A percentile compares a stretch with the other conserved stretches of the same genome.
These are phyloP conservation scores for Rhodomyrtus tomentosa DNA, from an alignment of 345 rosid genomes.

Conservation along the genomic window DNA sequence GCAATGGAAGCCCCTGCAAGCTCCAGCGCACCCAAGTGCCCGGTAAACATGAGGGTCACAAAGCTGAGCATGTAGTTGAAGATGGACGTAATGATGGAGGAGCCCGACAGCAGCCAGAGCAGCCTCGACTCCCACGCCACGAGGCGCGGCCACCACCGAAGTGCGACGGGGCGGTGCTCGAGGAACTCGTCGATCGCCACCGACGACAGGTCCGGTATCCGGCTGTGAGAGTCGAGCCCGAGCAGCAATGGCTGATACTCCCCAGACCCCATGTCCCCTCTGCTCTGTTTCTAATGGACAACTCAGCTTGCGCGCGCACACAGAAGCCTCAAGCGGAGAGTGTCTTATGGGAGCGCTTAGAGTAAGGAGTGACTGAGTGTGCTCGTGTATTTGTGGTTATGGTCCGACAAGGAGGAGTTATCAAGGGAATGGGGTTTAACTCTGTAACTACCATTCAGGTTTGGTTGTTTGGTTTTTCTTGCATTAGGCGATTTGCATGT, in stretches of 20 bases:
- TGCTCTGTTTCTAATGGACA: neutral
- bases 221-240: slow-evolving; percentile 44
- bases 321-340: neutral
- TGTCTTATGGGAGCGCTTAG: neutral
- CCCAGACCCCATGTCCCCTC: slow-evolving; percentile 11
- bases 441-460: neutral
- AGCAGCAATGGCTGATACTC: slow-evolving; percentile 38
- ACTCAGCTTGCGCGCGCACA: neutral
- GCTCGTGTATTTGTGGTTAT: neutral
- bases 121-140: slow-evolving; percentile 72
- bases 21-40: slow-evolving; percentile 64
- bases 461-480: neutral
- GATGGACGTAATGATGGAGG: slow-evolving; percentile 58
- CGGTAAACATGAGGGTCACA: slow-evolving; percentile 63
- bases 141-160: slow-evolving; percentile 66
- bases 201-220: slow-evolving; percentile 45
- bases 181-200: slow-evolving; percentile 56
- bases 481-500: neutral
- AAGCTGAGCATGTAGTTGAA: slow-evolving; percentile 83
- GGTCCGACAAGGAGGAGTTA: neutral
- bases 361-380: neutral
- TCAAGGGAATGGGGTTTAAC: neutral
- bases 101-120: slow-evolving; percentile 65
- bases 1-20: slow-evolving; percentile 92
- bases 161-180: slow-evolving; percentile 15